Base-by-base conservation (phyloP, 2,329 filamentous ascomycete genomes). In the Monilinia vaccinii-corymbosi region DNA sequence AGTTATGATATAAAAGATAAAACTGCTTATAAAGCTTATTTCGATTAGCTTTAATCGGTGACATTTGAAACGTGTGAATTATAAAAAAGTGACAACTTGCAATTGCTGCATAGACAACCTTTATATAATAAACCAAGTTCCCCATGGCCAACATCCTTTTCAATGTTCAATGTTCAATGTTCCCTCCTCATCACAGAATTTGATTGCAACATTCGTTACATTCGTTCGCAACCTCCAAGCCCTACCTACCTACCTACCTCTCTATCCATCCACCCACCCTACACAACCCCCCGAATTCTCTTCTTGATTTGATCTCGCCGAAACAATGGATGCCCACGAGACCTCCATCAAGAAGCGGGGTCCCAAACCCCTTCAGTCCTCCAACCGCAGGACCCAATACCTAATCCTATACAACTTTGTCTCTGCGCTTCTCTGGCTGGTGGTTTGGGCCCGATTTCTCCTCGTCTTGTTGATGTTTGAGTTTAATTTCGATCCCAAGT, bases 371-470 rank as follows among this genome's bases (percentile, higher is more conserved):
- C 64, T 71, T 9, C 67, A 58, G 25, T 71, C 70, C 38, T 77
- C 76, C 57, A 75, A 76, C 62, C 68, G 78, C 63, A 85, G 83
- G 73, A 80, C 77, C 60, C 77, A 76, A 71, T 96, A 97, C 77
- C 84, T 97, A 58, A 80, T 92, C 70, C 77, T 85, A 68, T 99
- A 97, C 82, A 97, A 97, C 76, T 80, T 84, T 68, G 71, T 86
- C 65, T 95, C 87, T 57, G 83, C 91, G 62, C 72, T 84, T 25
- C 82, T 93, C 57, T 99, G 94, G 94, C 75, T 81, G 45, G 82
- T 83, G 21, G 85, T 97, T 58, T 82, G 97, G 45, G 81, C 82
- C 58, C 83, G 89, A 62, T 86, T 88, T 3, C 68, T 85, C 31
- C 65, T 73, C 32, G 74, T 84, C 58, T 79, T 87, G 25, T 71